These are phyloP conservation scores for Colletotrichum sp. DNA, from an alignment of 2,329 filamentous ascomycete species.

Conservation along the genomic window DNA sequence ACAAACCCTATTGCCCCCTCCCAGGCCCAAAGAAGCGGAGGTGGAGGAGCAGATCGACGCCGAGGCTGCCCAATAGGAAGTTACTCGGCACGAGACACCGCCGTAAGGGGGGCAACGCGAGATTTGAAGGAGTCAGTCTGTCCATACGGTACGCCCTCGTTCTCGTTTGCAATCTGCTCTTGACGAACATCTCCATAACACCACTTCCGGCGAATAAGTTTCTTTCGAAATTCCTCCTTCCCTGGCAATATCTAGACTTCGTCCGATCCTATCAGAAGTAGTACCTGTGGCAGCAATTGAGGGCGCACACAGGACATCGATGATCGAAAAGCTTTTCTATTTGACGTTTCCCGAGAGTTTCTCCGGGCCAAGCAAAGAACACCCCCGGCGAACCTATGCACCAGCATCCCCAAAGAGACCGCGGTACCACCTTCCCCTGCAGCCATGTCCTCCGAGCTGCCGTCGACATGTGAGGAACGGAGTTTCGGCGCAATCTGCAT, in stretches of 20 bases:
- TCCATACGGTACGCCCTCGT: not conserved
- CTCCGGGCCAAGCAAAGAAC: not conserved
- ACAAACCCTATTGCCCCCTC: not conserved
- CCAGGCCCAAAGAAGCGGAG: not conserved
- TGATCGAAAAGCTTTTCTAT: not conserved
- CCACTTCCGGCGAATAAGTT: not conserved
- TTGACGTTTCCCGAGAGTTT: constrained; percentile 1
- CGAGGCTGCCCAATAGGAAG: not conserved
- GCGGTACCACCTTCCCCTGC: not conserved
- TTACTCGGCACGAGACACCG: not conserved
- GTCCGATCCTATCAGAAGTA: not conserved
- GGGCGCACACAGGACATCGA: not conserved
- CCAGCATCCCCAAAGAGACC: not conserved
- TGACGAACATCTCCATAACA: not conserved
- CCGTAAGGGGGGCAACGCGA: not conserved
- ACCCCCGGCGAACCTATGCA: not conserved
- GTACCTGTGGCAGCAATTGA: not conserved
- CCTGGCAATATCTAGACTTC: not conserved
- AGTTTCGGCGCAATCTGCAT: constrained; percentile 1
- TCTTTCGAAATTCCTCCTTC: not conserved
- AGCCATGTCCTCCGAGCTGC: not conserved
- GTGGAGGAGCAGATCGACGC: not conserved
- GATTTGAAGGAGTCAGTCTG: not conserved
- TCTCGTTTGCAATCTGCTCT: not conserved
- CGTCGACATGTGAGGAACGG: not conserved